A percentile compares a stretch with the other conserved stretches of the same genome.
These are phyloP conservation scores for Paraconiothyrium sp. DNA, from an alignment of 2,329 filamentous ascomycete genomes.

Conservation along the genomic window DNA sequence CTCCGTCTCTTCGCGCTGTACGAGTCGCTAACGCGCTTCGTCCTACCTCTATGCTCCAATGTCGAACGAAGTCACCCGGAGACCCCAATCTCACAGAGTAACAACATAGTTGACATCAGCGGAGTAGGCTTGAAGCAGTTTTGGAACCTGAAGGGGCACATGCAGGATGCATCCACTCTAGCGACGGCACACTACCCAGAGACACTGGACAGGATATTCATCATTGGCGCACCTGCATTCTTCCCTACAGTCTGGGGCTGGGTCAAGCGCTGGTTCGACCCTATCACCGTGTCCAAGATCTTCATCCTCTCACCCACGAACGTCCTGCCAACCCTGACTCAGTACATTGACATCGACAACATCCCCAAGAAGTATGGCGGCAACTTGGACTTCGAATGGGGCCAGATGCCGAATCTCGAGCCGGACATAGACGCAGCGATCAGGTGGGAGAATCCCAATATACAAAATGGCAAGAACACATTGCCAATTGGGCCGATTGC, in stretches of 20 bases:
- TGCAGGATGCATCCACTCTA: conserved; percentile 89
- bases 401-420: conserved; percentile 78
- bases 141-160: conserved; percentile 92
- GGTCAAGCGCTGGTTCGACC: conserved; percentile 92
- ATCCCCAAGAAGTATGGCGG: conserved; percentile 93
- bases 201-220: conserved; percentile 85
- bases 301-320: conserved; percentile 82
- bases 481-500: conserved; percentile 59
- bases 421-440: conserved; percentile 54
- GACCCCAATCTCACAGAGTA: conserved; percentile 90
- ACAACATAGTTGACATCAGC: conserved; percentile 93
- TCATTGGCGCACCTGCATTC: conserved; percentile 89
- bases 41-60: conserved; percentile 83
- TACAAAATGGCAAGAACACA: conserved; percentile 49
- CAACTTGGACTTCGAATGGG: conserved; percentile 82
- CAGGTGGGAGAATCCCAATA: conserved; percentile 51
- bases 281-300: conserved; percentile 89
- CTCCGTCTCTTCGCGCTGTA: conserved; percentile 91
- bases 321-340: conserved; percentile 77
- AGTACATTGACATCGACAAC: conserved; percentile 82
- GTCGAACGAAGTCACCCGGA: conserved; percentile 77
- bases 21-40: conserved; percentile 89
- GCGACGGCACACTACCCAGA: conserved; percentile 96
- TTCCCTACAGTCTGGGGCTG: conserved; percentile 95
- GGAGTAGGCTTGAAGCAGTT: conserved; percentile 91